These are phyloP conservation scores for Rutstroemia sp. DNA, from an alignment of 2,329 filamentous ascomycete species.

Conservation along the genomic window DNA sequence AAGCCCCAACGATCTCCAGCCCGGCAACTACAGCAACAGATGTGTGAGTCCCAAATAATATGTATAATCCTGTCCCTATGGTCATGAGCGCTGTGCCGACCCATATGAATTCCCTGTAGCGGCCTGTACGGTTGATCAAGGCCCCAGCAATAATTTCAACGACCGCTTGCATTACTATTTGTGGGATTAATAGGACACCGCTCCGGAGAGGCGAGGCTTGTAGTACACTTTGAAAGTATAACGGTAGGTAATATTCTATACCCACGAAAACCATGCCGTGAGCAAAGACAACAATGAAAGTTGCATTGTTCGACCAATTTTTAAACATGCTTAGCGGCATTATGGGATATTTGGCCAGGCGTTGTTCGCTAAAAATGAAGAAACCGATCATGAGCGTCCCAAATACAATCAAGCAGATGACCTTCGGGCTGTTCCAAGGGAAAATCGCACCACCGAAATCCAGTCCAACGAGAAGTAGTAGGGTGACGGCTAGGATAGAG, in stretches of 20 bases:
- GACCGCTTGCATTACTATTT: conserved; percentile 56
- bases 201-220: conserved; percentile 61
- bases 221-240: conserved; percentile 77
- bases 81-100: conserved; percentile 35
- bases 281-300: neutral
- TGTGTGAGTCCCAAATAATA: conserved; percentile 32
- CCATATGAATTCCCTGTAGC: conserved; percentile 40
- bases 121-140: conserved; percentile 51
- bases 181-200: conserved; percentile 67
- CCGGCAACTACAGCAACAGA: conserved; percentile 36
- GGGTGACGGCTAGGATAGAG: conserved; percentile 61
- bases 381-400: conserved; percentile 43
- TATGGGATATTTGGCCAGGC: conserved; percentile 65
- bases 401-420: conserved; percentile 73
- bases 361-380: conserved; percentile 65
- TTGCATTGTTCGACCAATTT: conserved; percentile 46
- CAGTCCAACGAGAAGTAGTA: conserved; percentile 78
- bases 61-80: conserved; percentile 38
- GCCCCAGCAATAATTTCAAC: conserved; percentile 55
- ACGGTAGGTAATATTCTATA: conserved; percentile 26
- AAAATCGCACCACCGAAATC: conserved; percentile 70
- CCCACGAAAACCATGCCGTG: conserved; percentile 55
- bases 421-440: conserved; percentile 64
- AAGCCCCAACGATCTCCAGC: conserved; percentile 41
- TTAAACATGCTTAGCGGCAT: conserved; percentile 69